These are phyloP conservation scores for Podospora pseudoanserina DNA, from an alignment of 495 filamentous ascomycete genomes.

Conservation along the genomic window DNA sequence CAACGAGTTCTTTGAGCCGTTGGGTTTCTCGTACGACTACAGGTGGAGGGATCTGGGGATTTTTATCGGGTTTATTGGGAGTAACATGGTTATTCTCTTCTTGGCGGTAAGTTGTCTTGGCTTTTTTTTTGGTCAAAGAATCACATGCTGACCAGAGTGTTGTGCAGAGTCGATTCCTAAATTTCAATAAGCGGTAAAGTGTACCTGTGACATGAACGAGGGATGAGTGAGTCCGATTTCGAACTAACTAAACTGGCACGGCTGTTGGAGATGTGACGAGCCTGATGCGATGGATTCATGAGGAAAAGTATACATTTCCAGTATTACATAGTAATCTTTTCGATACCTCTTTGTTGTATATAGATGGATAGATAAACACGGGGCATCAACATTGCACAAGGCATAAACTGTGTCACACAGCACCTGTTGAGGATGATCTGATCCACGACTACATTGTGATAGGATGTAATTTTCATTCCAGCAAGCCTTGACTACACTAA, in stretches of 20 bases:
- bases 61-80: constrained; percentile 66
- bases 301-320: too few species aligned
- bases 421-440: too few species aligned
- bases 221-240: too few species aligned
- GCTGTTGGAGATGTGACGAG: too few species aligned
- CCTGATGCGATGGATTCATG: too few species aligned
- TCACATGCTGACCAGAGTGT: constrained; percentile 20
- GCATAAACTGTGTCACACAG: too few species aligned
- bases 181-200: constrained; percentile 58
- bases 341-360: too few species aligned
- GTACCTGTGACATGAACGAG: background rate
- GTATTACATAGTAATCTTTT: too few species aligned
- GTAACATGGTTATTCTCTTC: constrained; percentile 72
- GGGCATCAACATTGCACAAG: too few species aligned
- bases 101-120: constrained; percentile 52
- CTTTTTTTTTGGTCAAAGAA: background rate
- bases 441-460: background rate
- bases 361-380: too few species aligned
- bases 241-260: too few species aligned
- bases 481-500: background rate
- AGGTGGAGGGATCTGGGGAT: constrained; percentile 82
- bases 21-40: constrained; percentile 60
- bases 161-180: constrained; percentile 56
- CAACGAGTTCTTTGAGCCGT: constrained; percentile 68
- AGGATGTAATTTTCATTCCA: background rate